Evolutionary conservation across 768 basidiomycete species (phyloP).

Genomic region (Pisolithus albus): DNA sequence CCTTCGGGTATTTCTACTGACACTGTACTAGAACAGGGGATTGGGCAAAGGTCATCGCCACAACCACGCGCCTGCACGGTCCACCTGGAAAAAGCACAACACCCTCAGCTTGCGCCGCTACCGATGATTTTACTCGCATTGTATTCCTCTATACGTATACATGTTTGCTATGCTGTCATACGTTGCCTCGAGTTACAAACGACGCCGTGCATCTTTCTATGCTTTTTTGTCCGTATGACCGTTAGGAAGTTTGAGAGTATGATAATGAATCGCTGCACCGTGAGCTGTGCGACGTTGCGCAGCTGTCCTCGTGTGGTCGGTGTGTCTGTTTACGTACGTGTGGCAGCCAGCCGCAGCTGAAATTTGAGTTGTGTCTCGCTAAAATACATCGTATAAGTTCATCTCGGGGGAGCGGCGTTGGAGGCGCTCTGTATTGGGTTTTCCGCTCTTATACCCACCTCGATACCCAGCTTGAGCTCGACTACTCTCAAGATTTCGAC

Average conservation of each 20-base stretch:
- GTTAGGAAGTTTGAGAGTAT: no score
- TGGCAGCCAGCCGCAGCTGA: not conserved
- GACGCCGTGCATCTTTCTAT: constrained; percentile 5
- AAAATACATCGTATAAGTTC: not conserved
- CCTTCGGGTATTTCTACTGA: constrained; percentile 2
- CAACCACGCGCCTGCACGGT: constrained; percentile 88
- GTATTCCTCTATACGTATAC: constrained; percentile 13
- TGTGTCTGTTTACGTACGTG: constrained; percentile 11
- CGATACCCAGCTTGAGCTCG: no score
- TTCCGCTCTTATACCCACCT: not conserved
- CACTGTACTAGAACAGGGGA: constrained; percentile 72
- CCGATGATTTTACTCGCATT: constrained; percentile 42
- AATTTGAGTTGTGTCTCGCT: no score
- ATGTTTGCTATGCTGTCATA: constrained; percentile 25
- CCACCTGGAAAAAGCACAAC: constrained; percentile 98
- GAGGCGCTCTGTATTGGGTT: not conserved
- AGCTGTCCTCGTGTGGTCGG: constrained; percentile 14
- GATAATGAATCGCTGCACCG: no score
- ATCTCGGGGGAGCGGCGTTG: not conserved
- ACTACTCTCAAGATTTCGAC: not conserved
- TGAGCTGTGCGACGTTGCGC: not conserved
- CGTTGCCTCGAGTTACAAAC: constrained; percentile 10
- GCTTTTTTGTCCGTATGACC: not conserved
- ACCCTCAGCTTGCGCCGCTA: constrained; percentile 88
- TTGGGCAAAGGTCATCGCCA: constrained; percentile 90